Percentiles rank a stretch among this genome's conserved stretches.
phyloP scores from a whole-genome alignment of 148 eudicot species.

The Camellia granthamiana region DNA sequence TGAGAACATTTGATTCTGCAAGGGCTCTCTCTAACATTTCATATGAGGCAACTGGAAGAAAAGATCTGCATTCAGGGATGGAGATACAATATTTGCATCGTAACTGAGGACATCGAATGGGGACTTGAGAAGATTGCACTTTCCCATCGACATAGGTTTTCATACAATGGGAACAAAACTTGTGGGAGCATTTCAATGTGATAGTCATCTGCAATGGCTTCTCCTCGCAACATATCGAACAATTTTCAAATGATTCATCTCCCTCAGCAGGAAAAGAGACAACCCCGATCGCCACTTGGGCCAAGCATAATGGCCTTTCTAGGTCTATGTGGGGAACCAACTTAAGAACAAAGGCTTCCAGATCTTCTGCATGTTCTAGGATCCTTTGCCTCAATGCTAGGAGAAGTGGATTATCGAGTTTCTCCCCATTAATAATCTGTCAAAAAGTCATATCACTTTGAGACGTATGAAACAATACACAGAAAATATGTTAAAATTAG shows the following conservation, averaged over 20 bases:
- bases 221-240: constrained; percentile 72
- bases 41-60: constrained; percentile 66
- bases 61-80: constrained; percentile 45
- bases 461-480: not conserved
- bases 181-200: constrained; percentile 64
- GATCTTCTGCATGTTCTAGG: constrained; percentile 42
- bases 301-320: constrained; percentile 49
- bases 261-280: constrained; percentile 35
- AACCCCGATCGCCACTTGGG: constrained; percentile 67
- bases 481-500: not conserved
- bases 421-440: constrained; percentile 53
- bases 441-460: constrained; percentile 18
- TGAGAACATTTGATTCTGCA: constrained; percentile 39
- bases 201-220: constrained; percentile 55
- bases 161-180: constrained; percentile 78
- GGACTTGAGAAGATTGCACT: constrained; percentile 55
- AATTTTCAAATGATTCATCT: constrained; percentile 36
- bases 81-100: constrained; percentile 61
- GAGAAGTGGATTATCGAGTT: constrained; percentile 50
- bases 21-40: constrained; percentile 51
- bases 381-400: constrained; percentile 61
- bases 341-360: constrained; percentile 55
- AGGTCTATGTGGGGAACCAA: constrained; percentile 40
- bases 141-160: constrained; percentile 63
- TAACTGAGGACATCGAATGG: constrained; percentile 60